Evolutionary conservation across 257 asterid genomes (phyloP), one percentile per base, ranked within the genome.

Genomic region (Nicotiana paniculata): DNA sequence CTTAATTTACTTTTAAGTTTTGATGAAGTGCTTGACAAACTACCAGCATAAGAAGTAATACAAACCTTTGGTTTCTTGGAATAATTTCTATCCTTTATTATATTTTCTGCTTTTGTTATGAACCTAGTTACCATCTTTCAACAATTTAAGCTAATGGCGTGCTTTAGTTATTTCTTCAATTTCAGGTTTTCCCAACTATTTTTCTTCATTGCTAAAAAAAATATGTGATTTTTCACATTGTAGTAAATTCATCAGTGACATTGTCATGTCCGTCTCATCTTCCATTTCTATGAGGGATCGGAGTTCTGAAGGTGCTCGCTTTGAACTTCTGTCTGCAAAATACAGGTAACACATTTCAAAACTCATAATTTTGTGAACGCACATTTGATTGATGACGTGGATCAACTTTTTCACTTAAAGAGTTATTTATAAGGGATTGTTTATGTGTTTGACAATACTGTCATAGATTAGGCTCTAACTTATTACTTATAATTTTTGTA

Each of bases 231-330:
- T 81, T 66, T 85, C 61, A 32, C 55, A 72, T 87, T 85, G 90
- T 89, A 96, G 99, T 91, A 92, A 93, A 87, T 94, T 93, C 88
- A 90, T 96, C 82, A 96, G 99, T 87, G 98, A 96, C 83, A 84
- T 89, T 85, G 86, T 96, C 83, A 88, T 96, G 97, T 91, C 93
- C 62, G 86, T 93, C 88, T 93, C 98, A 77, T 96, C 98, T 86
- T 96, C 99, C 77, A 90, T 87, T 84, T 86, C 97, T 74, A 83
- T 85, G 70, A 88, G 99, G 85, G 98, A 94, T 70, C 92, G 98
- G 77, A 91, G 91, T 78, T 91, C 98, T 74, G 99, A 96, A 82
- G 82, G 97, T 90, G 99, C 99, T 80, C 98, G 93, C 80, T 94
- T 96, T 90, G 99, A 96, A 85, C 86, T 96, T 76, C 85, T 96